These are phyloP conservation scores for Rhodotorula sp. DNA, from an alignment of 1,284 basidiomycete species.

Conservation along the genomic window DNA sequence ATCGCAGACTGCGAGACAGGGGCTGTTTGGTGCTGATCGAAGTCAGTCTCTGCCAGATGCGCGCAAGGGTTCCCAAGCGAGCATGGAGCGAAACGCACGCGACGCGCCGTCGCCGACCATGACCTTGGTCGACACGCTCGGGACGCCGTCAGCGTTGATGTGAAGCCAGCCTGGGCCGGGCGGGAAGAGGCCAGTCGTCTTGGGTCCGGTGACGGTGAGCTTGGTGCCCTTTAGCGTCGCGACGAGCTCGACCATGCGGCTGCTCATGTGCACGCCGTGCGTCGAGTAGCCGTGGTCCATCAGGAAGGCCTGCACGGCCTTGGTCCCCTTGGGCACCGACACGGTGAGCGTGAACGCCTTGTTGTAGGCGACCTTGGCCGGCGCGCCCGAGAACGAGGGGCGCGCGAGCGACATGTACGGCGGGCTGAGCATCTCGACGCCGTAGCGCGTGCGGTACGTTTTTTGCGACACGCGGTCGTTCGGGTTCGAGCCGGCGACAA, in stretches of 20 bases:
- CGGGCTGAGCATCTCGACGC: conserved; percentile 69
- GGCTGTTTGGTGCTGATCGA: background rate
- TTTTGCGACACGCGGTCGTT: conserved; percentile 67
- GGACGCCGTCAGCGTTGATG: conserved; percentile 67
- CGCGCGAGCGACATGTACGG: conserved; percentile 65
- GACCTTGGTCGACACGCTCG: conserved; percentile 64
- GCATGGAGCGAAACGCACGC: background rate
- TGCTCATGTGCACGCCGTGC: conserved; percentile 24
- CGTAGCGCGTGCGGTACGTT: conserved; percentile 72
- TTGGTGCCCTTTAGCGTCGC: conserved; percentile 53
- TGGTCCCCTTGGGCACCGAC: conserved; percentile 52
- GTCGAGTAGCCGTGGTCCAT: conserved; percentile 66
- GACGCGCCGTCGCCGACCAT: conserved; percentile 60
- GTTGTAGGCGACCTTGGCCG: conserved; percentile 58
- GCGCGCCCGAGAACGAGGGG: conserved; percentile 57
- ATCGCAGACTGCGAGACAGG: conserved; percentile 29
- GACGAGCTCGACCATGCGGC: conserved; percentile 63
- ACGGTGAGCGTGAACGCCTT: conserved; percentile 55
- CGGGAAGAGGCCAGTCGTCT: conserved; percentile 26
- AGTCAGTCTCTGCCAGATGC: no score
- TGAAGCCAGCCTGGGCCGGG: conserved; percentile 71
- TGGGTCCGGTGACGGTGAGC: conserved; percentile 58
- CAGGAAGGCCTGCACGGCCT: conserved; percentile 58
- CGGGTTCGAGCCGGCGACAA: conserved; percentile 80
- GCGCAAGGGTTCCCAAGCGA: background rate